Base-by-base conservation (phyloP, 257 asterid species). In the Salvia miltiorrhiza region DNA sequence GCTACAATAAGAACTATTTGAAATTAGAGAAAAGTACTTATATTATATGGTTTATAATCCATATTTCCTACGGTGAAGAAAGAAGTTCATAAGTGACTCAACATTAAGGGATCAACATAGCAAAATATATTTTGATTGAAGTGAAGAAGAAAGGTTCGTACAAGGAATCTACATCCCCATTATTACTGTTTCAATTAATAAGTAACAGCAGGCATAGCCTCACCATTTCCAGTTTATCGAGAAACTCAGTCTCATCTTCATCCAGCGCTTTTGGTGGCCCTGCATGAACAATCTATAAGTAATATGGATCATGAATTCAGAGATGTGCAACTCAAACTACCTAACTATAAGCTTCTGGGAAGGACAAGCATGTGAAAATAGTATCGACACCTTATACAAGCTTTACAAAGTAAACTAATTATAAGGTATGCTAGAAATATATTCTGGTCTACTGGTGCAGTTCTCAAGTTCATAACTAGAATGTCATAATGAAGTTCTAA, bases 191-290 rank as follows among this genome's bases (percentile, higher is more conserved):
- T 52, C 28, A 73, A 28, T 21, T 2, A 71, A 39, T 4, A 55
- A 69, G 43, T n/a, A 26, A 69, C 37, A 76, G 65, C 49, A 64
- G 26, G 74, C 9, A 53, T 41, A 66, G 74, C 16, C 85, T 88
- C 81, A 90, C 98, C 89, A 52, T 76, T 65, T 93, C 97, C 66
- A 86, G 49, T 24, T 73, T 87, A 33, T 93, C 96, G 1, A 93
- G 97, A 85, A 93, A 93, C 81, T 93, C 96, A 0, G 94, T 84
- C 87, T 93, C 99, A 16, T 93, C 99, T 79, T 88, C 99, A 82
- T 93, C 99, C 83, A 93, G 78, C 56, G 99, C 96, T 83, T 90
- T 93, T 7, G 99, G 99, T 69, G 97, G 97, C 72, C 92, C 98
- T 93, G 84, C 77, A 77, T 65, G 65, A 66, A 55, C 57, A 63